Evolutionary conservation across 208 protist species (phyloP), one percentile per base, ranked within the genome.

Genomic region (Porcisia deanei): DNA sequence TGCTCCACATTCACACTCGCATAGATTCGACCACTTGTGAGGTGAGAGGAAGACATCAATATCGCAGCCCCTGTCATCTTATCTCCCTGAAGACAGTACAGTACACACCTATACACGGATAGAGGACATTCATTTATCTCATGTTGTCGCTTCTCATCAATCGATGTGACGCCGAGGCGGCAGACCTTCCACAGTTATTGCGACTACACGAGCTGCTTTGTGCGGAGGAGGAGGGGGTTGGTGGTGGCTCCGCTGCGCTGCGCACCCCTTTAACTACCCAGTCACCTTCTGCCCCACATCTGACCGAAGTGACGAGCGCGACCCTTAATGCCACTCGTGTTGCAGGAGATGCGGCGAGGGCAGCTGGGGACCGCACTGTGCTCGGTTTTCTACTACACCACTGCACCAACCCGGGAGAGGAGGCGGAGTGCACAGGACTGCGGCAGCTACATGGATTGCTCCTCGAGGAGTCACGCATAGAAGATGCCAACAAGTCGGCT

Each of bases 131-230:
- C 16, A 16, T 14, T 4, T 18, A 30, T 14, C 43, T 30, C 37
- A 79, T 79, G 73, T 49, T 83, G 30, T 72, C 69, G 22, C 75
- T 79, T 64, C 74, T 83, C 22, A 71, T 83, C 9, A 22, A 71
- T 10, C 37, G 76, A 25, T 79, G 74, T 43, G 79, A 70, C 41
- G 63, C 74, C 7, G 63, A 58, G 9, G 60, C 59, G n/a, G 34
- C 68, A 22, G 79, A 83, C 10, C 69, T 83, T 54, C 79, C 74
- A 25, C 58, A 78, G 54, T 68, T 83, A 4, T 59, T 71, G 18
- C 55, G 25, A 49, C 74, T 83, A 20, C 58, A 66, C 20, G 43
- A 52, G 0, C 60, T 83, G 14, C 16, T 83, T 12, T n/a, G 52
- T 34, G 73, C 73, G 37, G 73, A 83, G 63, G 65, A 84, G 16